A percentile compares a stretch with the other conserved stretches of the same genome.
These are phyloP conservation scores for Cryptococcus hybrid DNA, from an alignment of 1,284 basidiomycete species.

Conservation along the genomic window DNA sequence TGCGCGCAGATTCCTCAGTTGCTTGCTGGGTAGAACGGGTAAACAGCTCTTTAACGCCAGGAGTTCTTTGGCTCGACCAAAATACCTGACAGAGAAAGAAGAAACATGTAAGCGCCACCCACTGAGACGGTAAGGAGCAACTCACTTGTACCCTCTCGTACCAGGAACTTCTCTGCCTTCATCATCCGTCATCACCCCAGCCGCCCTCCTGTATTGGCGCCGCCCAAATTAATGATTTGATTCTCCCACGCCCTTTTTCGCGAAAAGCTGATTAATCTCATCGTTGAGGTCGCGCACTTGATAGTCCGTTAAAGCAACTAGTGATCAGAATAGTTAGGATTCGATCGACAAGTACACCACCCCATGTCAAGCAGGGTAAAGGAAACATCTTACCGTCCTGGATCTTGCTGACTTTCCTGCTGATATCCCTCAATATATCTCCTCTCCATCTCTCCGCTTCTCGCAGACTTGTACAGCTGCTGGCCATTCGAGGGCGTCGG, in stretches of 20 bases:
- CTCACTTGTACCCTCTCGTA: conserved; percentile 96
- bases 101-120: too few species aligned
- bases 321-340: background rate
- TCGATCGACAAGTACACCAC: background rate
- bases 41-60: conserved; percentile 93
- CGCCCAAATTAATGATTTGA: conserved; percentile 90
- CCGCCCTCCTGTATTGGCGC: conserved; percentile 87
- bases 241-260: conserved; percentile 98
- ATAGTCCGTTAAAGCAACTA: conserved; percentile 72
- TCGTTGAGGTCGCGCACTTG: conserved; percentile 96
- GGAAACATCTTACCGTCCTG: conserved; percentile 72
- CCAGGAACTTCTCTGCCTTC: conserved; percentile 91
- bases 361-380: background rate
- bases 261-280: conserved; percentile 95
- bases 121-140: conserved; percentile 14
- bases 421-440: conserved; percentile 91
- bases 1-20: conserved; percentile 69
- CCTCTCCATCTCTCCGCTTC: conserved; percentile 96
- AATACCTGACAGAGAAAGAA: conserved; percentile 63
- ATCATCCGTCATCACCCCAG: conserved; percentile 83
- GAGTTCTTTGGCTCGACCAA: conserved; percentile 93
- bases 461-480: conserved; percentile 80
- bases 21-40: conserved; percentile 62
- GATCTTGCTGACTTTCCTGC: conserved; percentile 94
- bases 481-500: conserved; percentile 84